Conservation (phyloP, 2,329 filamentous ascomycete species). For the Cytospora schulzeri region DNA sequence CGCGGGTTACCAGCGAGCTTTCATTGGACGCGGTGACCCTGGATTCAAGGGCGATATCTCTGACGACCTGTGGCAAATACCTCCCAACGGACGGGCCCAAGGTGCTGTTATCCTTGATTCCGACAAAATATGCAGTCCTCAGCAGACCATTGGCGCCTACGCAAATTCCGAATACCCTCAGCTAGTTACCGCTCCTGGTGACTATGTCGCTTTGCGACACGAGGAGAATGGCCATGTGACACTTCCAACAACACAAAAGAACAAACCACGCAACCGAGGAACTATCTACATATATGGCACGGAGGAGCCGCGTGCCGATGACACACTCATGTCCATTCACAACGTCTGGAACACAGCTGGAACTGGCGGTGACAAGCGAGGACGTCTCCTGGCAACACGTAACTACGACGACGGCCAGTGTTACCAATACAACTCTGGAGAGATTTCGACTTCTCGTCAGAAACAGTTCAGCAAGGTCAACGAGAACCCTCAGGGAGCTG, state of each 20-base stretch:
- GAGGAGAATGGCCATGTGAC: constrained; percentile 79
- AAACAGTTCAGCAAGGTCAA: constrained; percentile 52
- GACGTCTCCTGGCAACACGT: constrained; percentile 73
- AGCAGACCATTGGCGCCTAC: constrained; percentile 58
- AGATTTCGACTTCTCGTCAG: constrained; percentile 62
- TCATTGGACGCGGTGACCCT: constrained; percentile 57
- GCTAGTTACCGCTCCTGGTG: constrained; percentile 62
- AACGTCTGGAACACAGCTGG: constrained; percentile 78
- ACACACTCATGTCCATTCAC: constrained; percentile 57
- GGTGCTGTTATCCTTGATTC: constrained; percentile 50
- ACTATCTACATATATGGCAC: constrained; percentile 78
- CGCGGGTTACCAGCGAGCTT: constrained; percentile 76
- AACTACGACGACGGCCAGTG: constrained; percentile 91
- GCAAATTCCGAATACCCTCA: constrained; percentile 62
- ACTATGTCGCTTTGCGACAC: constrained; percentile 67
- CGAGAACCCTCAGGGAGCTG: constrained; percentile 55
- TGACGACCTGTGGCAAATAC: constrained; percentile 65
- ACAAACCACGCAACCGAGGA: constrained; percentile 67
- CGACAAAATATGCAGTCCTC: constrained; percentile 64
- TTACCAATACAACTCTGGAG: constrained; percentile 71
- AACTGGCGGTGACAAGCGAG: constrained; percentile 77
- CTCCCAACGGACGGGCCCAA: constrained; percentile 50
- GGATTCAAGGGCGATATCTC: constrained; percentile 55
- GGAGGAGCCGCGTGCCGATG: constrained; percentile 53
- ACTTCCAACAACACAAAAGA: constrained; percentile 54